Evolutionary conservation across 2,329 filamentous ascomycete genomes (phyloP).

Genomic region (Drechslerella dactyloides): DNA sequence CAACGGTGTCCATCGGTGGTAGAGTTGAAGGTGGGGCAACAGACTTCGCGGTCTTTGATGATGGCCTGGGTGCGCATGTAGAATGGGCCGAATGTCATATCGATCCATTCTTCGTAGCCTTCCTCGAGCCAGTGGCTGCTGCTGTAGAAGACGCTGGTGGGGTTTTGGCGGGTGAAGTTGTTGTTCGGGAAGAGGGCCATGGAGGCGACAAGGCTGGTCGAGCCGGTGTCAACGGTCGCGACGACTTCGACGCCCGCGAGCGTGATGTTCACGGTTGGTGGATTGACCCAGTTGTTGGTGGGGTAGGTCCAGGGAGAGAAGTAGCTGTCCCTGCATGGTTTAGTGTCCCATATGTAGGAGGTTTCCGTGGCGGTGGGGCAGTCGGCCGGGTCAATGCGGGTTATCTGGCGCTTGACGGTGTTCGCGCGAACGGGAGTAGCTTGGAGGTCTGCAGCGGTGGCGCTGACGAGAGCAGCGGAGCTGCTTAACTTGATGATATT

Average conservation of each 20-base stretch:
- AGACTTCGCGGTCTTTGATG: conserved; percentile 34
- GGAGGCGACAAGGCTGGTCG: conserved; percentile 29
- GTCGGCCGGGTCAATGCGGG: background rate
- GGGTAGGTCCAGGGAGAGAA: conserved; percentile 27
- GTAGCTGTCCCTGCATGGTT: conserved; percentile 21
- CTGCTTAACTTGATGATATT: conserved; percentile 3
- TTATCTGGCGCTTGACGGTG: conserved; percentile 12
- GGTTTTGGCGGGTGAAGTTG: conserved; percentile 25
- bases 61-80: conserved; percentile 35
- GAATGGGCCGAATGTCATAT: conserved; percentile 37
- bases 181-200: conserved; percentile 26
- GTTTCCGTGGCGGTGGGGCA: conserved; percentile 13
- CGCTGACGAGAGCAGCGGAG: conserved; percentile 3
- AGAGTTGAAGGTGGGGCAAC: conserved; percentile 27
- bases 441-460: conserved; percentile 4
- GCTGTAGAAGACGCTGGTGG: conserved; percentile 34
- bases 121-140: conserved; percentile 48
- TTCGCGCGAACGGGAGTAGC: background rate
- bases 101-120: conserved; percentile 46
- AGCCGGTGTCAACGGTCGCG: conserved; percentile 34
- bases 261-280: conserved; percentile 32
- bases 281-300: conserved; percentile 22
- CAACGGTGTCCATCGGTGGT: conserved; percentile 22
- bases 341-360: conserved; percentile 29
- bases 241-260: conserved; percentile 30